These are phyloP conservation scores for Trypanosoma mega DNA, from an alignment of 208 protist species.

Conservation along the genomic window DNA sequence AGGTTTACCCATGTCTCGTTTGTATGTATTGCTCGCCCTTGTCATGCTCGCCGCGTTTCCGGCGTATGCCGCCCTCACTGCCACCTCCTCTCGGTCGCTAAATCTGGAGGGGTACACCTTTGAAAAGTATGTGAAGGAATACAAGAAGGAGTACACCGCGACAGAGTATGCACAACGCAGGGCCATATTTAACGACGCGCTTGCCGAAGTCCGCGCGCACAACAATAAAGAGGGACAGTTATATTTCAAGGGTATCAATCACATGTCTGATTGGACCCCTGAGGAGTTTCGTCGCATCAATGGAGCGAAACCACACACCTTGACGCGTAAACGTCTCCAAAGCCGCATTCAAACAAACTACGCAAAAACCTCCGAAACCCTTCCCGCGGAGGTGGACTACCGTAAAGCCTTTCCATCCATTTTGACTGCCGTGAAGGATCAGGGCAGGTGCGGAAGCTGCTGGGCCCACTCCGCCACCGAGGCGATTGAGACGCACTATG, in stretches of 20 bases:
- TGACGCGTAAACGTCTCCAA: constrained; percentile 18
- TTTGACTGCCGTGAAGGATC: constrained; percentile 71
- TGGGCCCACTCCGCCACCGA: constrained; percentile 63
- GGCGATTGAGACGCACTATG: constrained; percentile 71
- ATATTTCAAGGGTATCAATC: constrained; percentile 39
- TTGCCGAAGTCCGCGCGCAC: constrained; percentile 32
- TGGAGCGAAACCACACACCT: constrained; percentile 16
- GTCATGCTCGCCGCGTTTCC: constrained; percentile 1
- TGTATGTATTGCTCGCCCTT: neutral
- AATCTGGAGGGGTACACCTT: constrained; percentile 26
- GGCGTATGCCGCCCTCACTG: neutral
- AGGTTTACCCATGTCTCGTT: neutral
- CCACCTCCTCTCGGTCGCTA: neutral
- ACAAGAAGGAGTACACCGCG: constrained; percentile 36
- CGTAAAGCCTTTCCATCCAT: constrained; percentile 32
- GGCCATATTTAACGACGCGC: constrained; percentile 30
- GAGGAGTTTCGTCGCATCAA: constrained; percentile 41
- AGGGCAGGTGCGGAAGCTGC: constrained; percentile 80
- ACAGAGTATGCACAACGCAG: constrained; percentile 33
- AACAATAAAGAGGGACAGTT: constrained; percentile 19
- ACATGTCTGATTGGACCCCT: constrained; percentile 49
- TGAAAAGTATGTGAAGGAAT: constrained; percentile 29
- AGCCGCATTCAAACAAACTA: constrained; percentile 1
- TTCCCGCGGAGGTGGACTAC: constrained; percentile 53
- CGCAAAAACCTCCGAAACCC: neutral